Conservation (phyloP, 371 early-diverging fungal species). For the Mortierella sp. region DNA sequence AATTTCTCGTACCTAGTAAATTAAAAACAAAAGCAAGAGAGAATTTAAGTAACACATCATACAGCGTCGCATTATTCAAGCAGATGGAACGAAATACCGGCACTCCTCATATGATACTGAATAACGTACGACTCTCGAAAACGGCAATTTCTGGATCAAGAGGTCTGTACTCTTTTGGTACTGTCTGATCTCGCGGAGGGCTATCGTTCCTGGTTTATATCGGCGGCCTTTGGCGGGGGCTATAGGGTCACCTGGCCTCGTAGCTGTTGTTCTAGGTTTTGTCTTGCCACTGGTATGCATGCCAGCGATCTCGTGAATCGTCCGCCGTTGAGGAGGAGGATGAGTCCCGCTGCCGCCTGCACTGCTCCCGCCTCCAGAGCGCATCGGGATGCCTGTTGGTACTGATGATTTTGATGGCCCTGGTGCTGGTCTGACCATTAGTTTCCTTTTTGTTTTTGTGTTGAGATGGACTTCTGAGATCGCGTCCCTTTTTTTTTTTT, state of each 20-base stretch:
- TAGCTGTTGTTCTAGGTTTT: not conserved
- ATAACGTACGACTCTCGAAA: conserved; percentile 74
- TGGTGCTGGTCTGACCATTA: conserved; percentile 9
- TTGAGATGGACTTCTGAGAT: not conserved
- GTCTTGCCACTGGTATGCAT: conserved; percentile 9
- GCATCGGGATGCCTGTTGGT: conserved; percentile 5
- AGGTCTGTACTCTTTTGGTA: conserved; percentile 81
- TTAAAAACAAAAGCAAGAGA: not conserved
- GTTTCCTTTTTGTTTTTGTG: not conserved
- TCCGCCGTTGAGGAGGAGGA: conserved; percentile 12
- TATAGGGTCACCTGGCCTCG: conserved; percentile 33
- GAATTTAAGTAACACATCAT: not conserved
- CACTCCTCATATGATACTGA: too few species aligned
- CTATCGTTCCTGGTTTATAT: conserved; percentile 75
- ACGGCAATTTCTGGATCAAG: conserved; percentile 81
- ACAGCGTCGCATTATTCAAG: too few species aligned
- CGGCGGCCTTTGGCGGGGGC: conserved; percentile 47
- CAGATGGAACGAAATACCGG: too few species aligned
- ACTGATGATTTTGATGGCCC: not conserved
- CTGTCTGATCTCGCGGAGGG: conserved; percentile 76
- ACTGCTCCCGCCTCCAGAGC: conserved; percentile 2
- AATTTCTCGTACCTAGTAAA: conserved; percentile 72
- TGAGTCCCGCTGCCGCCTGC: not conserved
- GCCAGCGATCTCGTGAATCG: conserved; percentile 6
- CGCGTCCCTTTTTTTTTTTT: too few species aligned